Conservation (phyloP, 1,284 basidiomycete species). For the Gymnopus androsaceus region DNA sequence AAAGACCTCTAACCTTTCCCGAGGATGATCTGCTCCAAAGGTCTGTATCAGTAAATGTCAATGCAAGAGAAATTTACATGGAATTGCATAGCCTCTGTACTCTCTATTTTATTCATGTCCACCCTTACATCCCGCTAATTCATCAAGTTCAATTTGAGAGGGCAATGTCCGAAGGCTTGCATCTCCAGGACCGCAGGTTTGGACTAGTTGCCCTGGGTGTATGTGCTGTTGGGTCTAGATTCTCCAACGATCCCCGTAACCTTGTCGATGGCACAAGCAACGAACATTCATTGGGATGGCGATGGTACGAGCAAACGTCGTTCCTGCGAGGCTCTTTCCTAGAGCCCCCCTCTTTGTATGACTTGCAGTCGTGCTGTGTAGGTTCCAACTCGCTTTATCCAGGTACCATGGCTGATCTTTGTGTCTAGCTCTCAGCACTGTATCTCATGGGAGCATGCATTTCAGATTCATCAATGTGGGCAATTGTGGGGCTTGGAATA, state of each 20-base stretch:
- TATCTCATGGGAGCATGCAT: conserved; percentile 48
- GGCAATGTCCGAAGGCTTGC: conserved; percentile 39
- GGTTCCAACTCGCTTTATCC: conserved; percentile 18
- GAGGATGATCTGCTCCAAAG: conserved; percentile 38
- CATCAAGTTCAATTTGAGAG: conserved; percentile 48
- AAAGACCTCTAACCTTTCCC: conserved; percentile 28
- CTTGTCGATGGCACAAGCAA: conserved; percentile 34
- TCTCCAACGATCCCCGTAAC: conserved; percentile 46
- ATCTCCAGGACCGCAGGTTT: conserved; percentile 43
- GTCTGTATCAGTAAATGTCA: too few species aligned
- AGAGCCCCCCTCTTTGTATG: conserved; percentile 35
- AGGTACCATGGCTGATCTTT: neutral
- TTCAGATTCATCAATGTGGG: conserved; percentile 55
- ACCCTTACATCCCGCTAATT: conserved; percentile 44
- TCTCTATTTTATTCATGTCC: conserved; percentile 47
- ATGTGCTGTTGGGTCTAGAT: conserved; percentile 51
- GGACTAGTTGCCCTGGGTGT: conserved; percentile 47
- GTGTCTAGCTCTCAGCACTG: conserved; percentile 32
- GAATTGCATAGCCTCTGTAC: conserved; percentile 53
- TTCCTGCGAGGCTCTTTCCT: conserved; percentile 32
- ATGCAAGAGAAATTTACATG: too few species aligned
- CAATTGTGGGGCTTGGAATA: conserved; percentile 51
- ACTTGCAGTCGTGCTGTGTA: conserved; percentile 44
- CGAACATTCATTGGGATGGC: conserved; percentile 46
- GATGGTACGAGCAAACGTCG: conserved; percentile 45